Percentiles rank a stretch among this genome's conserved stretches.
These are phyloP conservation scores for Murraya paniculata DNA, from an alignment of 345 rosid species.

Conservation along the genomic window DNA sequence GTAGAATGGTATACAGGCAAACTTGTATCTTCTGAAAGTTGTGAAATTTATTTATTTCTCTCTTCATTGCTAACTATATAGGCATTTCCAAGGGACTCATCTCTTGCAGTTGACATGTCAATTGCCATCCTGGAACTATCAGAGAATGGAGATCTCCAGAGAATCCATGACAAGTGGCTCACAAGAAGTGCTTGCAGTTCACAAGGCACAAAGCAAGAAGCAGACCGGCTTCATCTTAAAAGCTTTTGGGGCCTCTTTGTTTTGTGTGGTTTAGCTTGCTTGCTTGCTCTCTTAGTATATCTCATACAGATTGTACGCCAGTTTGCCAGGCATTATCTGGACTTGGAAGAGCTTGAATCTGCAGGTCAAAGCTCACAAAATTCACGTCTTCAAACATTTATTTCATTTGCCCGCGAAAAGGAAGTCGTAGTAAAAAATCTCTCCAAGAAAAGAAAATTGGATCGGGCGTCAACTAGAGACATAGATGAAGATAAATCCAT, in stretches of 20 bases:
- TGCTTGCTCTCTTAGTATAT: constrained; percentile 10
- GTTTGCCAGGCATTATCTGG: background rate
- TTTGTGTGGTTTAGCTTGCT: background rate
- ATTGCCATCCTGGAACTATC: constrained; percentile 21
- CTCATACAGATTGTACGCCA: background rate
- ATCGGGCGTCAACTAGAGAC: background rate
- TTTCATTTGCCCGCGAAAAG: constrained; percentile 14
- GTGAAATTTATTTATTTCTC: background rate
- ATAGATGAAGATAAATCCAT: background rate
- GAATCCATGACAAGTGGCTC: constrained; percentile 24
- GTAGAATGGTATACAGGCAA: background rate
- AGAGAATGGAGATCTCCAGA: constrained; percentile 24
- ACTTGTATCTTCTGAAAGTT: background rate
- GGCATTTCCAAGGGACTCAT: constrained; percentile 25
- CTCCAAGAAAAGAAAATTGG: constrained; percentile 7
- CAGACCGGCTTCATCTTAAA: constrained; percentile 8
- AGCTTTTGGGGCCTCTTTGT: constrained; percentile 25
- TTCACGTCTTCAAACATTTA: constrained; percentile 7
- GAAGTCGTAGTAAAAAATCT: constrained; percentile 3
- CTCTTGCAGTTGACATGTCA: constrained; percentile 21
- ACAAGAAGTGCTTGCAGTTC: constrained; percentile 2
- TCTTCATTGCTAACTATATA: background rate
- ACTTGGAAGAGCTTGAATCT: background rate
- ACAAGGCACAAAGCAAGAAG: background rate
- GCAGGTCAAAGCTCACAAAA: background rate